These are phyloP conservation scores for Pseudogymnoascus sp. DNA, from an alignment of 2,329 filamentous ascomycete species.

Conservation along the genomic window DNA sequence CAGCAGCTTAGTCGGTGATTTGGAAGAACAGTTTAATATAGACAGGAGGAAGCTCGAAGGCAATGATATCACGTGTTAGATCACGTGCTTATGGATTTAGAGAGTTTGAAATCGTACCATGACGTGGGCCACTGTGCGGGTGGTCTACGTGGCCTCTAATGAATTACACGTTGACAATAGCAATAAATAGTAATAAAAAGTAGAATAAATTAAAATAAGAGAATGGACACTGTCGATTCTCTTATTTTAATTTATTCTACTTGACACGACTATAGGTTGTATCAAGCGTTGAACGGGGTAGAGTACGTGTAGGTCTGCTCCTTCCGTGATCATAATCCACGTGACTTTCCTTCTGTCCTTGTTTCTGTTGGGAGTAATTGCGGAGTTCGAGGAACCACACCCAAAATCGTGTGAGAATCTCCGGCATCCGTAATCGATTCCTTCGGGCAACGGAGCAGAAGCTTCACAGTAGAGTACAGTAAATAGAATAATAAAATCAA, in stretches of 20 bases:
- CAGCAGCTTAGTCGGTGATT: not conserved
- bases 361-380: not conserved
- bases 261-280: no score
- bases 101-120: not conserved
- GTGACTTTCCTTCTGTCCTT: no score
- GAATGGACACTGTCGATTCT: no score
- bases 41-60: not conserved
- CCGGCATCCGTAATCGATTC: not conserved
- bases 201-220: no score
- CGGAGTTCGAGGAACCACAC: not conserved
- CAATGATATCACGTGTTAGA: not conserved
- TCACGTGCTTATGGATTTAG: not conserved
- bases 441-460: not conserved
- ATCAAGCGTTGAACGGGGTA: no score
- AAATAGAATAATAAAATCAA: not conserved
- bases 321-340: no score
- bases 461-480: not conserved
- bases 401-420: not conserved
- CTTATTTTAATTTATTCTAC: no score
- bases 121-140: no score
- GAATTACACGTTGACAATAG: no score
- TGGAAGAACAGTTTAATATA: not conserved
- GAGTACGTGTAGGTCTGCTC: no score
- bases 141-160: no score
- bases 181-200: no score